Base-by-base conservation (phyloP, 257 asterid species). In the Linaria vulgaris region DNA sequence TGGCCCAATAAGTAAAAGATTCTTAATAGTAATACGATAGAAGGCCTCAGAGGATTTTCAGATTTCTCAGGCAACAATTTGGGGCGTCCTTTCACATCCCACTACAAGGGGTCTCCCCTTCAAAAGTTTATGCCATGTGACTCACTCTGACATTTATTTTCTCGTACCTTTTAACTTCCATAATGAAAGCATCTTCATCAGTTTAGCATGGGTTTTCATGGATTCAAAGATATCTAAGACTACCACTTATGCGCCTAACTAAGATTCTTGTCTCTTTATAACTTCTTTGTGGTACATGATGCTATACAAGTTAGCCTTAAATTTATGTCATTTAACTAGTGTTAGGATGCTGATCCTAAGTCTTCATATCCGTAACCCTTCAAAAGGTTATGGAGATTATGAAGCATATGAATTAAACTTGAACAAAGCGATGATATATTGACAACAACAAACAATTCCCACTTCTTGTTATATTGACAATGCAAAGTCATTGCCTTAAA, bases 281-380 rank as follows among this genome's bases (percentile, higher is more conserved):
- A 8, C 61, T 14, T 55, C 20, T 27, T 55, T 55, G 61, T 13
- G 6, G 61, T 55, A n/a, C 61, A 55, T 30, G 23, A 27, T 55
- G 21, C 19, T 45, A 12, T 19, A 55, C 52, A 46, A 46, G 52
- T 46, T 15, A 9, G 7, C 16, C 52, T 15, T 46, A 46, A 46
- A 46, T 12, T n/a, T n/a, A 7, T 38, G 14, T 20, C 61, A n/a
- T 55, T 27, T 17, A 15, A 25, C 39, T 0, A 55, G 61, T 15
- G 39, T 24, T 5, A 55, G 44, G 27, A 13, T 25, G 5, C 12
- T 55, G 39, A n/a, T n/a, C 39, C 16, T 30, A 55, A n/a, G 43
- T 55, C 24, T 30, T 27, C 43, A 23, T 55, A 55, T 6, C 21
- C 27, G 31, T n/a, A 30, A 11, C 59, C 59, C 37, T 6, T 30